Percentiles rank a stretch among this genome's conserved stretches.
phyloP scores from a whole-genome alignment of 768 basidiomycete species.

The Leccinum obscurum region DNA sequence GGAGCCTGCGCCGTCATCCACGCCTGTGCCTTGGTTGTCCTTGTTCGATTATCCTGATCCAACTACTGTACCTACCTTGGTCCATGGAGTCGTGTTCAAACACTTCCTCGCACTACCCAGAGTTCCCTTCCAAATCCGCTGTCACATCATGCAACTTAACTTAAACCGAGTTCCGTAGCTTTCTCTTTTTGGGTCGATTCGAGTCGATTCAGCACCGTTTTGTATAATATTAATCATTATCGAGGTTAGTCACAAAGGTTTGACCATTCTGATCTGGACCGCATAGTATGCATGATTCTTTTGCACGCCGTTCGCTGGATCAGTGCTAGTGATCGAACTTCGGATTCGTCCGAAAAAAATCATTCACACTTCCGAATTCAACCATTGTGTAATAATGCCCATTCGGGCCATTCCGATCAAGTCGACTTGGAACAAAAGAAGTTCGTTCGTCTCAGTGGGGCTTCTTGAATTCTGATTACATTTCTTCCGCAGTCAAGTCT shows the following conservation, averaged over 20 bases:
- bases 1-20: too few relatives aligned
- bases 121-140: too few relatives aligned
- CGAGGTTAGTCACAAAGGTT: background rate
- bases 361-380: background rate
- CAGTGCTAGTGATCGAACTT: too few relatives aligned
- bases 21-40: too few relatives aligned
- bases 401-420: background rate
- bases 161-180: background rate
- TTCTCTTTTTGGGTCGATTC: background rate
- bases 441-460: background rate
- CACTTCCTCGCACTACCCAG: too few relatives aligned
- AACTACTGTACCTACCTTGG: too few relatives aligned
- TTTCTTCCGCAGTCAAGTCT: slow-evolving; percentile 7
- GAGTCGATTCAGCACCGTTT: background rate
- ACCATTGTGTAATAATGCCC: background rate
- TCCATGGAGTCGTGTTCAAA: too few relatives aligned
- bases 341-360: too few relatives aligned
- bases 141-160: background rate
- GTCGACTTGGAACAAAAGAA: too few relatives aligned
- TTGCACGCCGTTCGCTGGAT: too few relatives aligned
- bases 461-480: background rate
- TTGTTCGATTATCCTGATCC: too few relatives aligned
- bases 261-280: background rate
- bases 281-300: background rate
- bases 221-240: background rate